Base-by-base conservation (phyloP, 495 filamentous ascomycete species). In the Penicillium silybi region DNA sequence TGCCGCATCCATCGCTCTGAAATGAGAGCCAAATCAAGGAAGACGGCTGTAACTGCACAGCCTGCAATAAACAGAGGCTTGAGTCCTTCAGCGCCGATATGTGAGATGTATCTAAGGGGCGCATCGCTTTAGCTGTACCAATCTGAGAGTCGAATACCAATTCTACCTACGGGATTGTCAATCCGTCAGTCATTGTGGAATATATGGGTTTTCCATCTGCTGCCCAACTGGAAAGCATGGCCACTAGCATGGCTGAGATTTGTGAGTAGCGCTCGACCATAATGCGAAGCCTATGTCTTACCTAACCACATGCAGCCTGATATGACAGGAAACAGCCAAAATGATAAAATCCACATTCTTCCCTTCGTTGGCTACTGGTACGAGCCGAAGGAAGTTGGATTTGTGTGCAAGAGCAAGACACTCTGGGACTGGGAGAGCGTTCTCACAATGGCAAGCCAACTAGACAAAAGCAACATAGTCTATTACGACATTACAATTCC, bases 31-130 rank as follows among this genome's bases (percentile, higher is more conserved):
- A 88, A 65, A 71, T 92, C 86, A 56, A 95, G 82, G 54, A 86
- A 82, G 39, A 92, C 66, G 47, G 86, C 87, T 25, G 86, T 89
- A 13, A 92, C 72, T 26, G 72, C 67, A 69, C 81, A 81, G 46
- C 88, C 87, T 16, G 83, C 73, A 49, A 95, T 81, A 72, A 95
- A 95, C 9, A 95, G 73, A 0, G 90, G 90, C 54, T 92, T 87
- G 9, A 95, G 74, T 0, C 70, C 64, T 20, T 72, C 61, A 4
- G 83, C 83, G 55, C 88, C 90, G 19, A 92, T 78, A 69, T 93
- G 88, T n/a, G 80, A 83, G 59, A 87, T 85, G 64, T 57, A 68
- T 26, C 53, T 59, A 46, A 34, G 17, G 16, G 6, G n/a, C n/a
- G 49, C 3, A 54, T 38, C 35, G 11, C 13, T 35, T 35, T 15